Evolutionary conservation across 768 basidiomycete species (phyloP).

Genomic region (Leccinum ochraceum): DNA sequence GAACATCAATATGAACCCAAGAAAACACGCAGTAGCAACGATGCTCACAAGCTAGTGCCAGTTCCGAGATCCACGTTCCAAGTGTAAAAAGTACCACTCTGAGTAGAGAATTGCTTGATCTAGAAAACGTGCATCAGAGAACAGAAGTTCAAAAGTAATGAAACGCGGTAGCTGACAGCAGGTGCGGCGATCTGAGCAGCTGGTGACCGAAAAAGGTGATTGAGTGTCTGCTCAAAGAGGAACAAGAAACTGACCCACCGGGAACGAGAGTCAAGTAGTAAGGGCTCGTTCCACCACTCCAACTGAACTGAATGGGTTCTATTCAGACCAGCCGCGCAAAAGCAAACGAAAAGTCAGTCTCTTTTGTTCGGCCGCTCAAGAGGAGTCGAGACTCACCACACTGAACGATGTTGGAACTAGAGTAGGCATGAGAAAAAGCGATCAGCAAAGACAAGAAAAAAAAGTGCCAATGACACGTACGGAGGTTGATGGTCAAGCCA

Average conservation of each 20-base stretch:
- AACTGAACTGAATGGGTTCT: conserved; percentile 64
- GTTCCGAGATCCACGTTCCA: conserved; percentile 55
- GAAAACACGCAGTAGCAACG: neutral
- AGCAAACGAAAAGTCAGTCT: neutral
- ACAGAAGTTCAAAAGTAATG: neutral
- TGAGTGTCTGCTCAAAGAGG: neutral
- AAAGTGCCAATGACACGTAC: conserved; percentile 41
- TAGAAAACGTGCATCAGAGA: conserved; percentile 28
- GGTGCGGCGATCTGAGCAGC: conserved; percentile 53
- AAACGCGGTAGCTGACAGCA: conserved; percentile 42
- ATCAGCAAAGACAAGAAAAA: neutral
- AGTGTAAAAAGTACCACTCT: conserved; percentile 44
- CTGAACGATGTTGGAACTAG: conserved; percentile 41
- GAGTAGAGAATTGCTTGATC: conserved; percentile 56
- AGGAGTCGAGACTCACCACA: conserved; percentile 47
- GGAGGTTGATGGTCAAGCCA: conserved; percentile 64
- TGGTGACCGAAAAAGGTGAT: conserved; percentile 24
- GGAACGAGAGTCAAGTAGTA: conserved; percentile 64
- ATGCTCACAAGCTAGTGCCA: conserved; percentile 46
- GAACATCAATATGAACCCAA: neutral
- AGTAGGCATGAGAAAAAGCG: neutral
- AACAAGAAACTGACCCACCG: conserved; percentile 38
- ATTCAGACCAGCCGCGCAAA: conserved; percentile 6
- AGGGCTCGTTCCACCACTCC: conserved; percentile 52
- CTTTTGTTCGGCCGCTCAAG: neutral